These are phyloP conservation scores for Leptodontidium sp. DNA, from an alignment of 2,329 filamentous ascomycete species.

Conservation along the genomic window DNA sequence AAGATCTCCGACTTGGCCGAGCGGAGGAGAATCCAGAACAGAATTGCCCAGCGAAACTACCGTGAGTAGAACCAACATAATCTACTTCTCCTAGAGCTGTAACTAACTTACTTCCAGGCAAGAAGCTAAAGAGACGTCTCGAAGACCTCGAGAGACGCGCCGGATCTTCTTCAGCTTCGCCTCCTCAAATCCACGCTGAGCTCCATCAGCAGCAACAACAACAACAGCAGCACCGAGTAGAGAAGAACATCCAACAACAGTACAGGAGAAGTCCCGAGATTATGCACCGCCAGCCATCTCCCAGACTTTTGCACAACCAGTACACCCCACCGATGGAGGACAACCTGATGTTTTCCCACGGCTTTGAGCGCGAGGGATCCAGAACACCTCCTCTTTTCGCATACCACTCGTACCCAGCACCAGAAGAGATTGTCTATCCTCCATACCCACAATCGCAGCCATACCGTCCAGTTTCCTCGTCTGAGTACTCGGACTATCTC, in stretches of 20 bases:
- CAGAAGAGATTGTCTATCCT: constrained; percentile 69
- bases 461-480: constrained; percentile 59
- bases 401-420: constrained; percentile 72
- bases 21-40: constrained; percentile 92
- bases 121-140: constrained; percentile 90
- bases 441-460: constrained; percentile 64
- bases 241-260: constrained; percentile 40
- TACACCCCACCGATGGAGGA: constrained; percentile 72
- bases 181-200: constrained; percentile 60
- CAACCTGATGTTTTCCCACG: constrained; percentile 71
- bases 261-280: constrained; percentile 43
- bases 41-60: constrained; percentile 97
- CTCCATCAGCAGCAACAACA: constrained; percentile 48
- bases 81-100: not conserved
- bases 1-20: constrained; percentile 98
- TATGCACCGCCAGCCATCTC: constrained; percentile 50
- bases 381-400: constrained; percentile 75
- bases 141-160: constrained; percentile 85
- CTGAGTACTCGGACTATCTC: constrained; percentile 63
- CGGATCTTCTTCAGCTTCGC: constrained; percentile 66
- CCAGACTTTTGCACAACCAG: constrained; percentile 58
- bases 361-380: constrained; percentile 73
- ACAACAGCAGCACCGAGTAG: constrained; percentile 27
- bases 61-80: constrained; percentile 64
- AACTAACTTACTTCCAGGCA: constrained; percentile 63